A percentile compares a stretch with the other conserved stretches of the same genome.
These are phyloP conservation scores for Lasiodiplodia gonubiensis DNA, from an alignment of 2,329 filamentous ascomycete species.

Conservation along the genomic window DNA sequence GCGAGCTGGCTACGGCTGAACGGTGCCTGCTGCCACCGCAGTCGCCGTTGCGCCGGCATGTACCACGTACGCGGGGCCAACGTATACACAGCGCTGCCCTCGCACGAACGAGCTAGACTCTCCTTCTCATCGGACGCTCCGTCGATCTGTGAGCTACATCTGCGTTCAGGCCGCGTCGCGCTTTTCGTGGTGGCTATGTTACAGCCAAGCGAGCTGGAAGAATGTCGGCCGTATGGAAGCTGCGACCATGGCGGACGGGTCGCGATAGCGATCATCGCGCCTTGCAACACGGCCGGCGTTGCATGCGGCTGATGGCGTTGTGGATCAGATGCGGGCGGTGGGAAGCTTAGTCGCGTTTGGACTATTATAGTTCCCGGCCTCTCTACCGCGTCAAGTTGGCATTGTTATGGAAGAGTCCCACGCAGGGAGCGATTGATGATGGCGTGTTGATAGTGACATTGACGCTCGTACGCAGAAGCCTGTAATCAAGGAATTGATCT, in stretches of 20 bases:
- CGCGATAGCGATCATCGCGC: neutral
- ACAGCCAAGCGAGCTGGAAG: neutral
- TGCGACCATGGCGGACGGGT: neutral
- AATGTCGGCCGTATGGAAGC: slow-evolving; percentile 5
- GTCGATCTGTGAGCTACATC: neutral
- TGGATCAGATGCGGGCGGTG: neutral
- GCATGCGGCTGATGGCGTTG: neutral
- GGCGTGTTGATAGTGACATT: neutral
- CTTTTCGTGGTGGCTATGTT: neutral
- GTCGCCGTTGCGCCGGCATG: neutral
- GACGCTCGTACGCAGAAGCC: neutral
- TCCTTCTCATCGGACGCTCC: neutral
- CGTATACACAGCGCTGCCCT: neutral
- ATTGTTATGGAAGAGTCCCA: neutral
- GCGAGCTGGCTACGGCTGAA: neutral
- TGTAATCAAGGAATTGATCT: neutral
- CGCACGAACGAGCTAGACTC: neutral
- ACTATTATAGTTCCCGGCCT: neutral
- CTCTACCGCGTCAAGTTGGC: neutral
- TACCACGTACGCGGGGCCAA: neutral
- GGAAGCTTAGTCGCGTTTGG: neutral
- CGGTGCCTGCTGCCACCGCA: neutral
- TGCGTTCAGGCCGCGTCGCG: neutral
- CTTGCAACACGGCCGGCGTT: neutral
- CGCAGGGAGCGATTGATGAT: neutral